Percentiles rank a stretch among this genome's conserved stretches.
phyloP scores from a whole-genome alignment of 1,284 basidiomycete genomes.

The Cerrena zonata region DNA sequence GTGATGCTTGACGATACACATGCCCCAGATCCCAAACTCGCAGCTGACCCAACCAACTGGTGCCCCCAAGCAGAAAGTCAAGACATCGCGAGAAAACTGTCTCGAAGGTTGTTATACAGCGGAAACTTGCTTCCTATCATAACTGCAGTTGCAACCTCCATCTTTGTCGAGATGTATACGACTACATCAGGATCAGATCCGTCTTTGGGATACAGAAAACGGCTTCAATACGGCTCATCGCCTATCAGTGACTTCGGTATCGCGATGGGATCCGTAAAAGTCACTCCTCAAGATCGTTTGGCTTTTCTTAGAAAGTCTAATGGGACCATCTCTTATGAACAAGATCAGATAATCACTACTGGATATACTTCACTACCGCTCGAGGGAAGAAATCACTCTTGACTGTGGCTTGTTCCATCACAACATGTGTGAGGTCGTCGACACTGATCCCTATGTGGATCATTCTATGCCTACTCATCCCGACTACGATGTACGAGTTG shows the following conservation, averaged over 20 bases:
- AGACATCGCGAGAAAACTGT: background rate
- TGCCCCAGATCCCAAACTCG: background rate
- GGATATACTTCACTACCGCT: conserved; percentile 7
- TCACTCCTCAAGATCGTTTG: background rate
- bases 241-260: conserved; percentile 11
- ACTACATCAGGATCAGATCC: conserved; percentile 1
- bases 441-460: conserved; percentile 20
- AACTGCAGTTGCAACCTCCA: conserved; percentile 1
- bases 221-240: conserved; percentile 3
- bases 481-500: background rate
- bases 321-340: conserved; percentile 16
- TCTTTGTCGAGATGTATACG: conserved; percentile 7
- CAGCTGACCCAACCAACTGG: background rate
- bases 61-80: background rate
- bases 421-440: conserved; percentile 27
- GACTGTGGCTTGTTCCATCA: conserved; percentile 4
- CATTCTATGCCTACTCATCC: conserved; percentile 17
- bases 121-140: conserved; percentile 1
- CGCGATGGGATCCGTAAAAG: conserved; percentile 1
- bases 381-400: conserved; percentile 5
- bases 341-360: conserved; percentile 8
- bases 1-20: conserved; percentile 1
- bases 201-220: background rate
- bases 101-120: background rate
- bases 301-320: conserved; percentile 15